Conservation (phyloP, 208 protist genomes). For the Porcisia deanei region DNA sequence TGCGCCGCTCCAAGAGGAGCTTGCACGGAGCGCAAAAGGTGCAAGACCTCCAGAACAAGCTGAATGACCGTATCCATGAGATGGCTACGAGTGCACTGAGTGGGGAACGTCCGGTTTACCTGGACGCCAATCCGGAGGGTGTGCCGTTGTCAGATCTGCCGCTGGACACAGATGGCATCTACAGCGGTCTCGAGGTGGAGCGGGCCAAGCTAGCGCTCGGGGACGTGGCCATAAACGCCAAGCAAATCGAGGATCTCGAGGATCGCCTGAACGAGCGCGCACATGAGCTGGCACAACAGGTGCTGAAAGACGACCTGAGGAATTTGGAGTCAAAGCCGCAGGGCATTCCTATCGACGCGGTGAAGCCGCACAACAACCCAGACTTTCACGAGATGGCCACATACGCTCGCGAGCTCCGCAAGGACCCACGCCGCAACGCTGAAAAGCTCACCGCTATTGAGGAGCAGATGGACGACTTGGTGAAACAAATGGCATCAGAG, state of each 20-base stretch:
- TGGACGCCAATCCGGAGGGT: slow-evolving; percentile 55
- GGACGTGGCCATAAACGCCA: slow-evolving; percentile 49
- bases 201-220: slow-evolving; percentile 66
- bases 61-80: slow-evolving; percentile 57
- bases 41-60: slow-evolving; percentile 46
- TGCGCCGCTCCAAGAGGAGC: slow-evolving; percentile 62
- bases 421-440: slow-evolving; percentile 50
- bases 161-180: slow-evolving; percentile 64
- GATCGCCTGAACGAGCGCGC: slow-evolving; percentile 64
- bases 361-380: slow-evolving; percentile 65
- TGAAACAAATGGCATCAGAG: slow-evolving; percentile 46
- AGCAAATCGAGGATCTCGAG: slow-evolving; percentile 61
- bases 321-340: slow-evolving; percentile 43
- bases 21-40: slow-evolving; percentile 39
- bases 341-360: slow-evolving; percentile 47
- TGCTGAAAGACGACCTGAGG: slow-evolving; percentile 57
- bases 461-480: slow-evolving; percentile 59
- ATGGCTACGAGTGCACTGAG: slow-evolving; percentile 50
- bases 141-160: slow-evolving; percentile 60
- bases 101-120: slow-evolving; percentile 46
- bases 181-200: slow-evolving; percentile 62
- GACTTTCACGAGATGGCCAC: slow-evolving; percentile 56
- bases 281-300: slow-evolving; percentile 55
- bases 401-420: slow-evolving; percentile 56
- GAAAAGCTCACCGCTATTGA: slow-evolving; percentile 46